Evolutionary conservation across 495 filamentous ascomycete species (phyloP).

Genomic region (Daldinia childiae): DNA sequence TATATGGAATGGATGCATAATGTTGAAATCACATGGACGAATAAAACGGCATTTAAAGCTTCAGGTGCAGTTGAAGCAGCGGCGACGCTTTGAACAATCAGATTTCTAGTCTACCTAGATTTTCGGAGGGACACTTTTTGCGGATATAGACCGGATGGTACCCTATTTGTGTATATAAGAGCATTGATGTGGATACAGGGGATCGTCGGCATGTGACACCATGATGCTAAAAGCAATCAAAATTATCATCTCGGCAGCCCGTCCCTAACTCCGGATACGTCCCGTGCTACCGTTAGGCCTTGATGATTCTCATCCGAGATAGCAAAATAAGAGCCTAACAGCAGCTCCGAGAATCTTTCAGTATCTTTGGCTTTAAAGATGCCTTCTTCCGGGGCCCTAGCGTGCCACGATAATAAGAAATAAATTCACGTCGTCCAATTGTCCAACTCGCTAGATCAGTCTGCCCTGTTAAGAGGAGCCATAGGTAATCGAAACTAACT

Average conservation of each 20-base stretch:
- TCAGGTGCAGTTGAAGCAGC: conserved; percentile 75
- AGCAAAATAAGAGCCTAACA: conserved; percentile 5
- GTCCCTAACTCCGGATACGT: conserved; percentile 3
- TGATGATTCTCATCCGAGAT: conserved; percentile 2
- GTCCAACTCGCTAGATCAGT: not conserved
- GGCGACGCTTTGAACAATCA: conserved; percentile 67
- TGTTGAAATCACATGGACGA: conserved; percentile 62
- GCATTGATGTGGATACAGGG: conserved; percentile 8
- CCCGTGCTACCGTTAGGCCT: not conserved
- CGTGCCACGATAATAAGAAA: conserved; percentile 13
- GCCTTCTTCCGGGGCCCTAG: conserved; percentile 5
- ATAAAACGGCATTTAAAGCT: conserved; percentile 66
- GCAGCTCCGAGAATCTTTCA: not conserved
- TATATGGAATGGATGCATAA: conserved; percentile 68
- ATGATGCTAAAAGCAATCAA: not conserved
- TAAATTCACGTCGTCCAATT: conserved; percentile 17
- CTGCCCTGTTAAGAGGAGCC: not conserved
- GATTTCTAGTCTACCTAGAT: conserved; percentile 5
- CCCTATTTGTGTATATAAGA: conserved; percentile 35
- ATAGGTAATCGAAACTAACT: conserved; percentile 1
- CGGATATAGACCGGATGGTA: conserved; percentile 17
- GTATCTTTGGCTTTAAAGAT: conserved; percentile 9
- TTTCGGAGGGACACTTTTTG: conserved; percentile 4
- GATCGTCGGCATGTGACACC: conserved; percentile 6
- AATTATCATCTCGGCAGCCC: not conserved